Base-by-base conservation (phyloP, 139 green algal genomes). In the Tetradesmus lagerheimii region DNA sequence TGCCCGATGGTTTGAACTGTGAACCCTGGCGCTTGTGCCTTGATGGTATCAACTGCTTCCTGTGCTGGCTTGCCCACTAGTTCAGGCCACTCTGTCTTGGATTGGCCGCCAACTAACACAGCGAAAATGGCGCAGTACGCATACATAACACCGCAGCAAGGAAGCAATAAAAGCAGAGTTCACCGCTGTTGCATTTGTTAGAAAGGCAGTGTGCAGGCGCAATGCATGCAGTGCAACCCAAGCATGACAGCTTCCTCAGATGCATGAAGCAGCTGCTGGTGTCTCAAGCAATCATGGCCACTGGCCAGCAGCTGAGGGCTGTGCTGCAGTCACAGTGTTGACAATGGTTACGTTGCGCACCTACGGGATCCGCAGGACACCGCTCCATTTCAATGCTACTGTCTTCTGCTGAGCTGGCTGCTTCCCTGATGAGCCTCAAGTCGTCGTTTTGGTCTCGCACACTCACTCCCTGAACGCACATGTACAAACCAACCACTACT, bases 11-110 rank as follows among this genome's bases (percentile, higher is more conserved):
- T 74, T n/a, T 89, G 85, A 11, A 89, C 64, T 37, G n/a, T 81
- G 14, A 89, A 74, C 0, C 74, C 85, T 47, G 85, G 85, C 37
- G 85, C 71, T 35, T 89, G 53, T 16, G 38, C 18, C 29, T 71
- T 34, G 14, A 89, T 29, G 5, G 62, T 38, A n/a, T 23, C 85
- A 50, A 62, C 35, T 1, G 85, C 71, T 47, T 89, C 85, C 37
- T 89, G 34, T 53, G 85, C 71, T 45, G 45, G 80, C 71, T 89
- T 89, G 20, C 85, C 85, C 12, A 84, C 85, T 12, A 89, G 85
- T 74, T 89, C 85, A 71, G 85, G 85, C 85, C 85, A 89, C 45
- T 89, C 18, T n/a, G 45, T 50, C 43, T 89, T 89, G 45, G 85
- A 38, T 9, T 74, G 29, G 23, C 85, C 71, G 57, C 27, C 62